These are phyloP conservation scores for Sisymbrium irio DNA, from an alignment of 345 rosid species.

Conservation along the genomic window DNA sequence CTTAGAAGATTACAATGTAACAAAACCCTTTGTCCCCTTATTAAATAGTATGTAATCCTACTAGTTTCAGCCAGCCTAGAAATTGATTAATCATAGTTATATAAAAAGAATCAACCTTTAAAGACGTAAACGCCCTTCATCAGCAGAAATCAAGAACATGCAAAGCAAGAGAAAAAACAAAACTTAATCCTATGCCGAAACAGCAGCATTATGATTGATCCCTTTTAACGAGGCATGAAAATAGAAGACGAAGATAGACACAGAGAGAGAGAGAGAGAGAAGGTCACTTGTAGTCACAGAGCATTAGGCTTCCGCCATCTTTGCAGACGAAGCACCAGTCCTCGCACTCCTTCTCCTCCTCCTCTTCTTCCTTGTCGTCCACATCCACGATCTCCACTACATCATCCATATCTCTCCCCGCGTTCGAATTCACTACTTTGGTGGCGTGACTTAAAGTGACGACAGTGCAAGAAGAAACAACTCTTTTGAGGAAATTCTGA, in stretches of 20 bases:
- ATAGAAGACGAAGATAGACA: neutral
- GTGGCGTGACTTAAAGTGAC: neutral
- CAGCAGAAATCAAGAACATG: conserved; percentile 19
- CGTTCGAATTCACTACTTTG: neutral
- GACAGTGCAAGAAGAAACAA: neutral
- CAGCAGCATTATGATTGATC: neutral
- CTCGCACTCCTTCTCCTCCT: conserved; percentile 21
- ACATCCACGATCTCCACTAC: neutral
- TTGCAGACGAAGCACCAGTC: conserved; percentile 41
- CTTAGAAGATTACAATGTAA: neutral
- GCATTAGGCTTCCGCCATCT: conserved; percentile 32
- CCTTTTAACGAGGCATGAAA: neutral
- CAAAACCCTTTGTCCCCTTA: neutral
- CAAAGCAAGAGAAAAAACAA: neutral
- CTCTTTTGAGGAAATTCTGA: neutral
- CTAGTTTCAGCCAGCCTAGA: neutral
- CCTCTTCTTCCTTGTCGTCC: neutral
- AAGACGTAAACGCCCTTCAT: conserved; percentile 18
- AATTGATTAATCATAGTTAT: neutral
- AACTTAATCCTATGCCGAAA: neutral
- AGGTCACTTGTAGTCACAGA: conserved; percentile 32
- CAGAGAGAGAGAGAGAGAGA: neutral
- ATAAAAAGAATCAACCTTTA: neutral
- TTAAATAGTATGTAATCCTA: neutral
- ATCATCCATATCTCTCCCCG: neutral